Conservation (phyloP, 176 grass and related monocot genomes). For the Echinochloa phyllopogon region DNA sequence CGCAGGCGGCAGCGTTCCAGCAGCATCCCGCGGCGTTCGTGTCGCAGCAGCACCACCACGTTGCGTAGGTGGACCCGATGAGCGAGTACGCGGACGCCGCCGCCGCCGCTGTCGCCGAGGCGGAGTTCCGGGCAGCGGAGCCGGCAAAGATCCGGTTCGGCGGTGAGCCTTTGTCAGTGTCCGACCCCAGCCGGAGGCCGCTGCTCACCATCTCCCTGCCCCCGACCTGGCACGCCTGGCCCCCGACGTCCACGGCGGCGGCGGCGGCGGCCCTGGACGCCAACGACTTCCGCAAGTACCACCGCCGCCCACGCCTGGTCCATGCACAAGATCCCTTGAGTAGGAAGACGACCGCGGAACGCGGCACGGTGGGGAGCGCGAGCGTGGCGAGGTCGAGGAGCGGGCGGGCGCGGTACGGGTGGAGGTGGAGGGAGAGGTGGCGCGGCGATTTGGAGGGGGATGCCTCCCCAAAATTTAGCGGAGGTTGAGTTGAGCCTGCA, state of each 20-base stretch:
- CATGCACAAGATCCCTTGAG: too few species aligned
- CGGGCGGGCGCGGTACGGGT: too few species aligned
- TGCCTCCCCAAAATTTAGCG: too few species aligned
- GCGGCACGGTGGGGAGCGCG: slow-evolving; percentile 50
- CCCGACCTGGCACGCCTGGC: slow-evolving; percentile 44
- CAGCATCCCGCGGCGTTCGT: slow-evolving; percentile 20
- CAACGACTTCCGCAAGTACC: slow-evolving; percentile 67
- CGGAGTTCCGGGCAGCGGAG: slow-evolving; percentile 36
- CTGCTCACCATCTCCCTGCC: slow-evolving; percentile 41
- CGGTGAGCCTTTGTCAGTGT: slow-evolving; percentile 43
- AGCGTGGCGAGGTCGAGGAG: slow-evolving; percentile 70
- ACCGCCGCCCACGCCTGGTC: too few species aligned
- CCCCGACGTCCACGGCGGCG: too few species aligned
- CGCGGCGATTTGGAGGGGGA: too few species aligned
- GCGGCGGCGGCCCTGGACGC: neutral
- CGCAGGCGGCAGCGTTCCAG: slow-evolving; percentile 26
- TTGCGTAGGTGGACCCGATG: slow-evolving; percentile 42
- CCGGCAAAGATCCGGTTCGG: slow-evolving; percentile 58
- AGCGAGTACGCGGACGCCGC: slow-evolving; percentile 27
- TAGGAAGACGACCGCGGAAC: slow-evolving; percentile 71
- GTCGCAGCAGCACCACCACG: slow-evolving; percentile 2
- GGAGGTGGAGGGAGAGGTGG: too few species aligned
- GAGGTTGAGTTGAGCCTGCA: too few species aligned
- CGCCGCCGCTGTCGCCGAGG: neutral
- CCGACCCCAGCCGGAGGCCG: slow-evolving; percentile 18